Conservation (phyloP, 805 yeast genomes). For the Kurtzmaniella fragi region DNA sequence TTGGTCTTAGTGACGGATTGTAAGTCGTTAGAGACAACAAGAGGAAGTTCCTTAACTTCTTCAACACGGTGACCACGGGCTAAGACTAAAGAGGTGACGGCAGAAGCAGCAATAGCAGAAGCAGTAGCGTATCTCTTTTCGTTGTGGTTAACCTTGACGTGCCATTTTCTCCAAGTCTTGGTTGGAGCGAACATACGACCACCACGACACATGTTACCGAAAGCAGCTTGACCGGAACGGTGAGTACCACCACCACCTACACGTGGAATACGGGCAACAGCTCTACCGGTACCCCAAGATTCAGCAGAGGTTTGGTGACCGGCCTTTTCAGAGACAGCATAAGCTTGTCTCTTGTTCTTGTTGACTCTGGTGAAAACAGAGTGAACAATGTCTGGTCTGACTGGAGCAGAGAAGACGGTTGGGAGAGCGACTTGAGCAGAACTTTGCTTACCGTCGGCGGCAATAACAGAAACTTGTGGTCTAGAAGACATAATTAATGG, state of each 20-base stretch:
- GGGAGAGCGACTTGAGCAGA: slow-evolving; percentile 86
- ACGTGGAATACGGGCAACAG: slow-evolving; percentile 99
- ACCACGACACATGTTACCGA: slow-evolving; percentile 99
- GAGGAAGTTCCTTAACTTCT: slow-evolving; percentile 96
- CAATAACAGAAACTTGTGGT: slow-evolving; percentile 95
- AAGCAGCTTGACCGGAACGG: slow-evolving; percentile 99
- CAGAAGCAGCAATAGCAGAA: slow-evolving; percentile 98
- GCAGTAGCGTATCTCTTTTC: slow-evolving; percentile 99
- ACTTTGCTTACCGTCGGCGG: slow-evolving; percentile 83
- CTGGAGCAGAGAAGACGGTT: slow-evolving; percentile 99
- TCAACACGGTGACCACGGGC: slow-evolving; percentile 99
- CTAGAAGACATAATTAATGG: slow-evolving; percentile 50
- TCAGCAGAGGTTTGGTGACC: slow-evolving; percentile 99
- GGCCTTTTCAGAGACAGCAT: slow-evolving; percentile 98
- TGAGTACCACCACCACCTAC: slow-evolving; percentile 99
- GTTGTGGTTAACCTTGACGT: slow-evolving; percentile 99
- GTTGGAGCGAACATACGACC: slow-evolving; percentile 99
- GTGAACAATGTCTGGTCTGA: slow-evolving; percentile 99
- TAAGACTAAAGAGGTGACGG: slow-evolving; percentile 94
- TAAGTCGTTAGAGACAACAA: slow-evolving; percentile 89
- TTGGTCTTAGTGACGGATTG: slow-evolving; percentile 95
- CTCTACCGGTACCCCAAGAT: slow-evolving; percentile 99
- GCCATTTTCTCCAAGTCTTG: slow-evolving; percentile 99
- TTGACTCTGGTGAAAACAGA: slow-evolving; percentile 96
- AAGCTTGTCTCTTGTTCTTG: slow-evolving; percentile 99